Base-by-base conservation (phyloP, 129 eudicot genomes). In the Glebionis coronaria region DNA sequence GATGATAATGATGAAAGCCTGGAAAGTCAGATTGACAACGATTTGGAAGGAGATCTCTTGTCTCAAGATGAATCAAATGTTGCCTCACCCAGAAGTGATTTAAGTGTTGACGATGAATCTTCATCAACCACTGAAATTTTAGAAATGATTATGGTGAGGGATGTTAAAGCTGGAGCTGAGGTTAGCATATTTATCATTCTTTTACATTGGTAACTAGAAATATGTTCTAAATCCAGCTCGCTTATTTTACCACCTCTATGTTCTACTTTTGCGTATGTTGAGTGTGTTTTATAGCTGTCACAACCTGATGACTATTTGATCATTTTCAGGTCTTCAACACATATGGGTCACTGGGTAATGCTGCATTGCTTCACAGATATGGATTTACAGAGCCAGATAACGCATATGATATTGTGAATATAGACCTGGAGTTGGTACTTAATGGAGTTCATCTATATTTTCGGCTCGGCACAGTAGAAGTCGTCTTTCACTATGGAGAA, bases 301-400 rank as follows among this genome's bases (percentile, higher is more conserved):
- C 23, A 3, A 8, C 11, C 20, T 69, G 42, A 63, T 21, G 31
- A 19, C 74, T 10, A 4, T 29, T 52, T 23, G 12, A 52, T 28
- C 54, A 61, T 65, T 73, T 80, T 58, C 79, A 91, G 97, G 96
- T 93, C 44, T 93, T 88, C 76, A 93, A 93, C 74, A 93, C 99
- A 27, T 93, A 93, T 63, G 99, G 99, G 71, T 74, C 65, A 12
- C 61, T 86, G 81, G 99, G 99, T 25, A 93, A 93, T 84, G 97
- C 99, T 46, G 99, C 97, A 15, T 83, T 93, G 81, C 90, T 93
- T 63, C 99, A 93, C 74, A 82, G 99, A 78, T 93, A 93, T 51
- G 99, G 99, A 61, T 93, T 93, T 67, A 82, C 97, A 12, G 97
- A 93, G 73, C 77, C 71, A 3, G 88, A 89, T 65, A 93, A 93